Evolutionary conservation across 2,329 filamentous ascomycete species (phyloP).

Genomic region (Didymella keratinophila): DNA sequence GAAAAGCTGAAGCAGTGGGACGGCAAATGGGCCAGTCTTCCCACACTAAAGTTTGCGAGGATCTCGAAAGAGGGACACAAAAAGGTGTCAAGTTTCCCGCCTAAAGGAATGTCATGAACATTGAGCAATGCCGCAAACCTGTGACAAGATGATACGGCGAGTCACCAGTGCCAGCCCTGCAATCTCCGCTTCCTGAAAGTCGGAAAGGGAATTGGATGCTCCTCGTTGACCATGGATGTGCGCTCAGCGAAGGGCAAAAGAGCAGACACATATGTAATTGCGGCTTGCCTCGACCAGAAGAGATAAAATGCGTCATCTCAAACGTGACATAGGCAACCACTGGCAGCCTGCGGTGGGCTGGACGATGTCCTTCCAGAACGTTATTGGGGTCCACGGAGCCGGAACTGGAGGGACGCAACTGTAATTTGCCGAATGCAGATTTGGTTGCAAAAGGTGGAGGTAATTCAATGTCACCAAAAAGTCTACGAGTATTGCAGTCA

Average conservation of each 20-base stretch:
- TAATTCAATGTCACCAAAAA: background rate
- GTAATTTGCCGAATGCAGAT: background rate
- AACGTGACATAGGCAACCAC: background rate
- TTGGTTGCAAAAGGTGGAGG: background rate
- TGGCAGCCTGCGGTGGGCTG: background rate
- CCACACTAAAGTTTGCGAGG: constrained; percentile 78
- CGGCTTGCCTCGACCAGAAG: background rate
- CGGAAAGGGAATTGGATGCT: background rate
- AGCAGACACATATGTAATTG: background rate
- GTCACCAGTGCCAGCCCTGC: background rate
- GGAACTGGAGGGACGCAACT: background rate
- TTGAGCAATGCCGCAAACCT: background rate
- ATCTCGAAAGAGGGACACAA: constrained; percentile 71
- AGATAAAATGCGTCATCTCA: background rate
- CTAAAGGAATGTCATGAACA: constrained; percentile 55
- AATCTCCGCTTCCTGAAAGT: background rate
- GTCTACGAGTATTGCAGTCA: background rate
- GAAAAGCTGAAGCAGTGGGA: constrained; percentile 76
- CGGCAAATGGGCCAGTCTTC: constrained; percentile 82
- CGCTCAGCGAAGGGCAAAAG: background rate
- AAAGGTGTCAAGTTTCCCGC: constrained; percentile 80
- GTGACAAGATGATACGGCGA: background rate
- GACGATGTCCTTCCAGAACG: background rate
- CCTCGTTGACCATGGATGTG: background rate
- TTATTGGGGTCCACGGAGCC: background rate